A percentile compares a stretch with the other conserved stretches of the same genome.
Evolutionary conservation across 164 flowering plant genomes (phyloP).

Genomic region (Berberis thunbergii): DNA sequence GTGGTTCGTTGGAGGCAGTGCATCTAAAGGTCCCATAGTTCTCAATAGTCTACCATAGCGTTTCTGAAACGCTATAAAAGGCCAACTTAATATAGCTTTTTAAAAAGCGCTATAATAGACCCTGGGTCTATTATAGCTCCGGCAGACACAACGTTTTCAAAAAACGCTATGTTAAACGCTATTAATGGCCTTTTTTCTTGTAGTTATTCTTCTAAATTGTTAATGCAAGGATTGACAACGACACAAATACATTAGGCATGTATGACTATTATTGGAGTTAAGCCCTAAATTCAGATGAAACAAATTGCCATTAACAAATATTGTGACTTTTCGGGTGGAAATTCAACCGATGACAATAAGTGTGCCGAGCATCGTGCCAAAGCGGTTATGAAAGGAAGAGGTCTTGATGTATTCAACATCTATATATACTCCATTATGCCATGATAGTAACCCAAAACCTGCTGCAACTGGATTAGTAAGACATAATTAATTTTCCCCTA

Average conservation of each 20-base stretch:
- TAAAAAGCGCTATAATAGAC: no score
- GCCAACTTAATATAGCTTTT: no score
- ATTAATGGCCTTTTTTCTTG: neutral
- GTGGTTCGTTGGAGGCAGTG: no score
- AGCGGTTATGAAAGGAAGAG: constrained; percentile 5
- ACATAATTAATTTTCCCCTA: no score
- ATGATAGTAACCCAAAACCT: neutral
- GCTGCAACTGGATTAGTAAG: constrained; percentile 21
- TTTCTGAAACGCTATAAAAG: no score
- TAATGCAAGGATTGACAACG: constrained; percentile 31
- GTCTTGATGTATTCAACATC: constrained; percentile 23
- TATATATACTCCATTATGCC: constrained; percentile 35
- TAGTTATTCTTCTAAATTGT: constrained; percentile 20
- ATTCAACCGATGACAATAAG: constrained; percentile 2
- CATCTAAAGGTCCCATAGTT: no score
- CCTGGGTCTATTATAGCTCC: no score
- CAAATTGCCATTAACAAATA: constrained; percentile 12
- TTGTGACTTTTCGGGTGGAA: constrained; percentile 14
- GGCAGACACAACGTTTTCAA: no score
- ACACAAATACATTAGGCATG: constrained; percentile 12
- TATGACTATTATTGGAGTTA: constrained; percentile 31
- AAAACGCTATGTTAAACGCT: no score
- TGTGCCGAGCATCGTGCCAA: neutral
- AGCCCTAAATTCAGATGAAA: constrained; percentile 37
- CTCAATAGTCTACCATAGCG: no score